Evolutionary conservation across 495 filamentous ascomycete genomes (phyloP), one percentile per base, ranked within the genome.

Genomic region (Zalerion maritima): DNA sequence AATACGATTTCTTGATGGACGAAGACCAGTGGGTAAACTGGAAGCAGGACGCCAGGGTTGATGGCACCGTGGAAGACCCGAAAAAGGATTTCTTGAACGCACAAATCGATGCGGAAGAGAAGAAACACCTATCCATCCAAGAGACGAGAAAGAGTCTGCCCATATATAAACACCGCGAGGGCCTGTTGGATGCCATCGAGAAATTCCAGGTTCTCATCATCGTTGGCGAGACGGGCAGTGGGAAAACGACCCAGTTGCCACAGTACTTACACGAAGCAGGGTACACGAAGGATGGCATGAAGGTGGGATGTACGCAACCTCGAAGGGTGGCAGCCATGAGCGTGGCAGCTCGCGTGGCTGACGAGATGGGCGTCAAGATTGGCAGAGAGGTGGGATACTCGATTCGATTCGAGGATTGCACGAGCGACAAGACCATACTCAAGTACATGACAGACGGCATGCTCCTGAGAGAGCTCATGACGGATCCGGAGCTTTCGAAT

Each of bases 391-490:
- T 94, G 18, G 89, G 89, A 19, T 97, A 97, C 50, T 75, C 80
- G 2, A 94, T 97, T 40, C 78, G 89, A 31, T 97, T 96, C 45
- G 89, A 97, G 44, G 84, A 97, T 50, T 72, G 74, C 24, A 94
- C 89, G 1, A 83, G 71, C 43, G 84, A 94, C 38, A 92, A 94
- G 56, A 96, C 89, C 0, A 64, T 86, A 22, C 52, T 97, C 15
- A 93, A 94, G 52, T 97, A 94, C 49, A 92, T 94, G 84, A 97
- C 89, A 2, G 89, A 97, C 48, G 89, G 89, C 36, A 94, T 96
- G 85, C 63, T 96, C 24, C 61, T 96, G 12, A 69, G 86, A 45
- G 87, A 94, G 45, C 77, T 94, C 38, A 67, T 94, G 41, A 85
- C 82, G 1, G 85, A 94, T 48, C 87, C 91, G 0, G 78, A 83